Conservation (phyloP, 257 asterid species). For the Jaltomata sinuosa region DNA sequence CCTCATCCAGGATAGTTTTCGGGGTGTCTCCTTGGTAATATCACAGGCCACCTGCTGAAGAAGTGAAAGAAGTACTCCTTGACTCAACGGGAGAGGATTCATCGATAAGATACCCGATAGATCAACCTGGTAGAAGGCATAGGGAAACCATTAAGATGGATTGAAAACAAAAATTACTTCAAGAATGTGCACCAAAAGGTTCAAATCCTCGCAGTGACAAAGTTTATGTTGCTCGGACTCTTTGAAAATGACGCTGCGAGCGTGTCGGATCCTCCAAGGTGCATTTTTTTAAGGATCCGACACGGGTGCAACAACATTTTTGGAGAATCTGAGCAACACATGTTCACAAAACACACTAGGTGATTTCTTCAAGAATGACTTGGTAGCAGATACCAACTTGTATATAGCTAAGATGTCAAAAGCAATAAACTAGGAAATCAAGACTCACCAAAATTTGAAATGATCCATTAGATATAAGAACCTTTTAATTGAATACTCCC, state of each 20-base stretch:
- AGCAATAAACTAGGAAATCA: neutral
- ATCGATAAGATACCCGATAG: constrained; percentile 42
- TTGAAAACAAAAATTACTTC: too few relatives aligned
- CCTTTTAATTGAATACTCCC: too few relatives aligned
- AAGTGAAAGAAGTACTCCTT: constrained; percentile 94
- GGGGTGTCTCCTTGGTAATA: constrained; percentile 50
- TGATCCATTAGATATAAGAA: too few relatives aligned
- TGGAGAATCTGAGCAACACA: neutral
- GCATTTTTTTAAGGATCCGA: neutral
- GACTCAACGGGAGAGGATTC: constrained; percentile 85
- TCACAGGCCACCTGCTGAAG: constrained; percentile 90
- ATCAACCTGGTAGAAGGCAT: constrained; percentile 51
- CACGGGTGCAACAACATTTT: neutral
- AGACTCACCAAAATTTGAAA: neutral
- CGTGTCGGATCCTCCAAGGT: neutral
- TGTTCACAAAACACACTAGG: neutral
- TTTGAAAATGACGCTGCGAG: neutral
- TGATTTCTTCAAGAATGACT: neutral
- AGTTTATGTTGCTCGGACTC: neutral
- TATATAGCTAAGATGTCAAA: neutral
- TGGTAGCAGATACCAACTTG: neutral
- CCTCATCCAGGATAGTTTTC: constrained; percentile 84
- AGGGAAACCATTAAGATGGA: neutral
- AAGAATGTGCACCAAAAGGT: neutral
- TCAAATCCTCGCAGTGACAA: neutral